A percentile compares a stretch with the other conserved stretches of the same genome.
Conservation (phyloP, 768 basidiomycete genomes). For the Serpula lacrymans region DNA sequence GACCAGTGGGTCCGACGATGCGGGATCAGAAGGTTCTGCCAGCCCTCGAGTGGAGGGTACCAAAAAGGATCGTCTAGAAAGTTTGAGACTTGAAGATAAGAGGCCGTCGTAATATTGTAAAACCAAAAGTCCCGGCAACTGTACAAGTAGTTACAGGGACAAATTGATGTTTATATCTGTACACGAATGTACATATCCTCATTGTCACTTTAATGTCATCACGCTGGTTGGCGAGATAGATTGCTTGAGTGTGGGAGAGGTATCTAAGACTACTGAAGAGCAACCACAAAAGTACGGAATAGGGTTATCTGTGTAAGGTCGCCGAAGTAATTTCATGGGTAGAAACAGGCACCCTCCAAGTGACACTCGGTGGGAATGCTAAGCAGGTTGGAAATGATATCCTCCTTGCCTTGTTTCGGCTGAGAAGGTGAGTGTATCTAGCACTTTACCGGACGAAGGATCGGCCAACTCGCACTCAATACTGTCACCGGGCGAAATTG, state of each 20-base stretch:
- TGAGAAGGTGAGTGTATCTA: constrained; percentile 63
- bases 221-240: no score
- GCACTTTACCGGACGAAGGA: constrained; percentile 42
- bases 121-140: no score
- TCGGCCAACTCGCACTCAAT: constrained; percentile 72
- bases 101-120: no score
- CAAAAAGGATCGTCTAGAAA: constrained; percentile 18
- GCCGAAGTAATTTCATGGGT: no score
- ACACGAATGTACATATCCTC: constrained; percentile 11
- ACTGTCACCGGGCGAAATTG: constrained; percentile 69
- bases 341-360: no score
- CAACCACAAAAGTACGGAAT: no score
- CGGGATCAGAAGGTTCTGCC: constrained; percentile 25
- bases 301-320: neutral
- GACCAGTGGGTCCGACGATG: constrained; percentile 37
- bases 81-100: no score
- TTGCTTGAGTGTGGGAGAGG: no score
- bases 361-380: constrained; percentile 8
- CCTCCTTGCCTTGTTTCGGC: constrained; percentile 69
- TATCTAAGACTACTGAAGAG: no score
- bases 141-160: no score
- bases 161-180: constrained; percentile 10
- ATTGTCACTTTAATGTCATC: no score
- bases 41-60: constrained; percentile 4
- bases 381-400: constrained; percentile 46